Conservation (phyloP, 345 rosid genomes). For the Eucalyptus brandiana region DNA sequence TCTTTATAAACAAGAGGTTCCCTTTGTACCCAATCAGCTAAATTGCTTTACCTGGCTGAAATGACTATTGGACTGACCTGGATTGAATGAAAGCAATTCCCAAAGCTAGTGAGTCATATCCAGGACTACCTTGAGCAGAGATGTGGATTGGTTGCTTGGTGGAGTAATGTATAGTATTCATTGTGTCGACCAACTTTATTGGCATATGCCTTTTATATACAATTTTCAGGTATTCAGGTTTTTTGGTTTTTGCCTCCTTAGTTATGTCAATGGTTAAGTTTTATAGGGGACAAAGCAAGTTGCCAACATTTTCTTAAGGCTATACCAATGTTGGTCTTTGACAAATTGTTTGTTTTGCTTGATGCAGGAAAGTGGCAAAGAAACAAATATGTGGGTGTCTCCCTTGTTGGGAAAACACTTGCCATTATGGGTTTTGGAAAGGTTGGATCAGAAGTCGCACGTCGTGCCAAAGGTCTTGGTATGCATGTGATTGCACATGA, state of each 20-base stretch:
- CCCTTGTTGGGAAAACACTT: conserved; percentile 81
- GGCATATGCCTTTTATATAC: neutral
- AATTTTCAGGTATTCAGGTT: neutral
- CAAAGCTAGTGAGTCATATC: neutral
- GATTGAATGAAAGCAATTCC: neutral
- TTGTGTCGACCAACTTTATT: neutral
- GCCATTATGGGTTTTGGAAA: conserved; percentile 81
- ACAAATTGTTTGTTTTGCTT: neutral
- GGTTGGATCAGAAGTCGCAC: conserved; percentile 88
- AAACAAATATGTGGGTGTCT: conserved; percentile 81
- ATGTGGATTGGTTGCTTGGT: neutral
- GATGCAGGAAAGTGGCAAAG: conserved; percentile 70
- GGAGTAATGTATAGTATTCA: neutral
- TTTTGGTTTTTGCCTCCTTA: neutral
- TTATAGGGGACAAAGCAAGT: neutral
- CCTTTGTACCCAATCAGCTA: neutral
- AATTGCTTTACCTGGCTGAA: neutral
- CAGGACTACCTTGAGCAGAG: neutral
- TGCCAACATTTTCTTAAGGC: neutral
- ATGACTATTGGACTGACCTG: neutral
- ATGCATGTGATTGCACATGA: conserved; percentile 87
- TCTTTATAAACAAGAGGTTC: neutral
- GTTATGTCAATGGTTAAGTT: neutral
- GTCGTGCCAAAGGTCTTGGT: conserved; percentile 88
- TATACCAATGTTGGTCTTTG: neutral